These are phyloP conservation scores for Phytophthora pisi DNA, from an alignment of 352 stramenopile species.

Conservation along the genomic window DNA sequence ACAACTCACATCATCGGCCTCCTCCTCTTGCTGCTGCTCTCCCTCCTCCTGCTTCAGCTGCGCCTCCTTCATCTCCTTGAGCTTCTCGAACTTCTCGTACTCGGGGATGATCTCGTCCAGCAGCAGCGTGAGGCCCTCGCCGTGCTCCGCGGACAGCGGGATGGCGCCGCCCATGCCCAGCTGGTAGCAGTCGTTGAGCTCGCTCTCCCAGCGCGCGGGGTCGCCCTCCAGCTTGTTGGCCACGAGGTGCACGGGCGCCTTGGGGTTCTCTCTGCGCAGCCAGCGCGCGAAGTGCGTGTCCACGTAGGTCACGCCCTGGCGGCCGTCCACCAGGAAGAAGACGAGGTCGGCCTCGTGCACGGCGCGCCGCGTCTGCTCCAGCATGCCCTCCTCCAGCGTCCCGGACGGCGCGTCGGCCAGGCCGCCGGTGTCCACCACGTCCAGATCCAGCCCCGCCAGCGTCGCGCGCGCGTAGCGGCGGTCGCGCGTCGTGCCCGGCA, in stretches of 20 bases:
- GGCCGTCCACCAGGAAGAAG: constrained; percentile 83
- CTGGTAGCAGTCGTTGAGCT: constrained; percentile 80
- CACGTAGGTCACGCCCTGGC: constrained; percentile 78
- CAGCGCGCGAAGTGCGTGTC: constrained; percentile 83
- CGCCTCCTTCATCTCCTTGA: constrained; percentile 44
- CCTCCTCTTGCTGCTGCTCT: constrained; percentile 51
- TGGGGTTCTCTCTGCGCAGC: constrained; percentile 65
- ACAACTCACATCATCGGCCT: constrained; percentile 53
- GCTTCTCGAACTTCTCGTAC: constrained; percentile 70
- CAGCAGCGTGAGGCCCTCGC: constrained; percentile 73
- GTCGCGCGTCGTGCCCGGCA: constrained; percentile 80
- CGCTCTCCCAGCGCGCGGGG: constrained; percentile 63
- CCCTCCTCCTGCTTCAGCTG: constrained; percentile 25
- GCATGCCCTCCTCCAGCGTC: constrained; percentile 77
- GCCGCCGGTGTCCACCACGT: constrained; percentile 85
- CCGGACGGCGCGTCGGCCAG: constrained; percentile 73
- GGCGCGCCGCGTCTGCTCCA: constrained; percentile 73
- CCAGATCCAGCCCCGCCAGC: constrained; percentile 73
- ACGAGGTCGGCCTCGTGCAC: constrained; percentile 82
- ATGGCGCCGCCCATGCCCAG: constrained; percentile 73
- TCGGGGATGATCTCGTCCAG: constrained; percentile 74
- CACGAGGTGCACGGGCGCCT: constrained; percentile 69
- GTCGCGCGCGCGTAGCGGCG: constrained; percentile 70
- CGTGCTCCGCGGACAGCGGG: constrained; percentile 79
- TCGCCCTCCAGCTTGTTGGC: constrained; percentile 85